Conservation (phyloP, 768 basidiomycete genomes). For the Dentipellis sp. region DNA sequence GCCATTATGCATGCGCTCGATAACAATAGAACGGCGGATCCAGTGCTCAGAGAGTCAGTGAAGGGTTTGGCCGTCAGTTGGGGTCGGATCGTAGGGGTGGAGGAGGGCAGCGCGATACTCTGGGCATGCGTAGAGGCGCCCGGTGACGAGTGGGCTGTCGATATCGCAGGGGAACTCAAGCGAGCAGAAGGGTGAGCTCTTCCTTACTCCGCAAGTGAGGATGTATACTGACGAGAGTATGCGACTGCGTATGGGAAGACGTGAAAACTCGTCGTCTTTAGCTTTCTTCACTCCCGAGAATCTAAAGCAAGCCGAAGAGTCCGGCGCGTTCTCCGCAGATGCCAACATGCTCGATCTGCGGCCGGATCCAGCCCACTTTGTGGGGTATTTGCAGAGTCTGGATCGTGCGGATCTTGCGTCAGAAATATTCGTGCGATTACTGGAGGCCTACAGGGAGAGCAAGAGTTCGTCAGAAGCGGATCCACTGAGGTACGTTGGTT, state of each 20-base stretch:
- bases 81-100: constrained; percentile 53
- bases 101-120: constrained; percentile 45
- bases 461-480: constrained; percentile 31
- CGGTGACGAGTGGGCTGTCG: constrained; percentile 45
- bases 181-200: constrained; percentile 34
- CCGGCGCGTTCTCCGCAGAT: constrained; percentile 38
- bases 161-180: constrained; percentile 42
- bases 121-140: constrained; percentile 50
- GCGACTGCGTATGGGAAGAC: background rate
- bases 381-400: constrained; percentile 52
- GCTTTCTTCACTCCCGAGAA: constrained; percentile 47
- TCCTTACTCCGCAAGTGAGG: background rate
- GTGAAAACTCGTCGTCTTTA: constrained; percentile 17
- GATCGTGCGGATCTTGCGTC: constrained; percentile 64
- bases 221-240: background rate
- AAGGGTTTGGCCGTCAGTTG: constrained; percentile 60
- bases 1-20: constrained; percentile 49
- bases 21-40: constrained; percentile 50
- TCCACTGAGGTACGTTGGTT: constrained; percentile 37
- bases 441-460: constrained; percentile 56
- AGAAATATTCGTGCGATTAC: constrained; percentile 60
- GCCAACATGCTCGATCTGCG: constrained; percentile 55
- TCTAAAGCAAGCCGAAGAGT: constrained; percentile 27
- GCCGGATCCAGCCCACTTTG: constrained; percentile 69
- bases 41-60: constrained; percentile 48